phyloP scores from a whole-genome alignment of 139 green algal genomes.

The Pycnococcus provasolii region DNA sequence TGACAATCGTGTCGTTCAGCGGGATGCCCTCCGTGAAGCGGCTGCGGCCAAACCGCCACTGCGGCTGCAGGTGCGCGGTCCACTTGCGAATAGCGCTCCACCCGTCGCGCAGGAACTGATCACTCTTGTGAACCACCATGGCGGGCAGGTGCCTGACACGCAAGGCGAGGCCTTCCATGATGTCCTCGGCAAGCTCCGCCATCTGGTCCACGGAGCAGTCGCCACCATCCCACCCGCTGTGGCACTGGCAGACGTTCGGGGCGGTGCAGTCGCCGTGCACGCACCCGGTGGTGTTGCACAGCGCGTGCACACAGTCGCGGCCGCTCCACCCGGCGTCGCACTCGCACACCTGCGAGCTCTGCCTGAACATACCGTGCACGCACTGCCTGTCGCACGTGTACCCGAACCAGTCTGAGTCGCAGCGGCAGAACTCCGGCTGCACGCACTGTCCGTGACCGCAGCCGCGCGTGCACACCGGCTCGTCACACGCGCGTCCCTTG shows the following conservation, averaged over 20 bases:
- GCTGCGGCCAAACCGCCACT: slow-evolving; percentile 24
- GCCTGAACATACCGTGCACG: slow-evolving; percentile 18
- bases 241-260: slow-evolving; percentile 20
- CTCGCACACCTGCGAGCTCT: slow-evolving; percentile 11
- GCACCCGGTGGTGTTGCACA: slow-evolving; percentile 18
- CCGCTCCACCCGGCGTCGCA: slow-evolving; percentile 22
- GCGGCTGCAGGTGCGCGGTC: slow-evolving; percentile 14
- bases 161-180: slow-evolving; percentile 16
- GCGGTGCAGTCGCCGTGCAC: slow-evolving; percentile 18
- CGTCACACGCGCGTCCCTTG: slow-evolving; percentile 17
- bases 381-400: slow-evolving; percentile 23
- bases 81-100: slow-evolving; percentile 22
- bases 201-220: slow-evolving; percentile 16
- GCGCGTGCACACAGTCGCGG: slow-evolving; percentile 12
- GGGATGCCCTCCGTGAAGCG: slow-evolving; percentile 17
- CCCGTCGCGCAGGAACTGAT: background rate
- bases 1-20: slow-evolving; percentile 13
- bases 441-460: slow-evolving; percentile 22
- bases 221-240: slow-evolving; percentile 8
- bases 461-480: slow-evolving; percentile 7
- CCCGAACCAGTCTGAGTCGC: slow-evolving; percentile 20
- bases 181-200: slow-evolving; percentile 5
- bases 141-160: background rate
- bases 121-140: slow-evolving; percentile 13
- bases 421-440: slow-evolving; percentile 24